Conservation (phyloP, 2,329 filamentous ascomycete species). For the Plenodomus lindquistii region DNA sequence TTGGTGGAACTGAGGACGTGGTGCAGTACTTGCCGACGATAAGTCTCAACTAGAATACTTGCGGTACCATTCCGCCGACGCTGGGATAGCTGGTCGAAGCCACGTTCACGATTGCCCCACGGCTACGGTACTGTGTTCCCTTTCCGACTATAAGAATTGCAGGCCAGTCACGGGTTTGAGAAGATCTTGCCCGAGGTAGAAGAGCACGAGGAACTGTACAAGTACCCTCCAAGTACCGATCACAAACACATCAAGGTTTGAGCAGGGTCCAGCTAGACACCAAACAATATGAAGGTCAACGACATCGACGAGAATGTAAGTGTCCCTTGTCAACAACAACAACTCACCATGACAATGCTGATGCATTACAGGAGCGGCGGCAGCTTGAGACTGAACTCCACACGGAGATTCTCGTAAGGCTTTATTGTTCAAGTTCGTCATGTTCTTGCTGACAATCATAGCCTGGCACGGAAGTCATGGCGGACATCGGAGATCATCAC, state of each 20-base stretch:
- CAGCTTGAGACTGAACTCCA: constrained; percentile 58
- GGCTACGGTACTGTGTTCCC: neutral
- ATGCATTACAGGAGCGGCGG: constrained; percentile 44
- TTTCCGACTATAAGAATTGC: neutral
- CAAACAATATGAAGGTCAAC: constrained; percentile 11
- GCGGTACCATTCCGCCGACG: neutral
- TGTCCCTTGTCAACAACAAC: neutral
- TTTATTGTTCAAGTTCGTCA: neutral
- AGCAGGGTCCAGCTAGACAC: neutral
- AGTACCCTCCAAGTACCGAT: neutral
- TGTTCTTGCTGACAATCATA: neutral
- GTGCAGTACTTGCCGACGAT: neutral
- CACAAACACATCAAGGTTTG: neutral
- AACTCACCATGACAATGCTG: neutral
- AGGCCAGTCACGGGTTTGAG: neutral
- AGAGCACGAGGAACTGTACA: neutral
- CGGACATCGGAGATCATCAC: constrained; percentile 64
- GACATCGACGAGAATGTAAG: constrained; percentile 15
- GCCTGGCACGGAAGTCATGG: constrained; percentile 64
- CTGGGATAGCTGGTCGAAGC: neutral
- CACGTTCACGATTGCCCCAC: neutral
- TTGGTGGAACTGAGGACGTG: neutral
- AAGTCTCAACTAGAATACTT: neutral
- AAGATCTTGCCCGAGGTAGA: neutral
- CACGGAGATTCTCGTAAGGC: constrained; percentile 50